Conservation (phyloP, 2,329 filamentous ascomycete species). For the Hymenoscyphus repandus region DNA sequence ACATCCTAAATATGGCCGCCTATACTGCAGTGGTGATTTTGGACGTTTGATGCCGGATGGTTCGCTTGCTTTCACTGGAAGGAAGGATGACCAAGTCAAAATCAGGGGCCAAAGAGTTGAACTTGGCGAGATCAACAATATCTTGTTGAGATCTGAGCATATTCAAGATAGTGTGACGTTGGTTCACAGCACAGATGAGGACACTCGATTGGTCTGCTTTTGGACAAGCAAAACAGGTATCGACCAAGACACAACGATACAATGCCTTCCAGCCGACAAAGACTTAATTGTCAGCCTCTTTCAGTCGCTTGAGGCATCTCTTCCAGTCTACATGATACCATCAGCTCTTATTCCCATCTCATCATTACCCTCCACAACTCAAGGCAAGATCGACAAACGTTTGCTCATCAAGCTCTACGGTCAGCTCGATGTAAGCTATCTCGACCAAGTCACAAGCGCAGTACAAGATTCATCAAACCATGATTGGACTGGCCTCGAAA, state of each 20-base stretch:
- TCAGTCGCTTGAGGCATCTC: conserved; percentile 43
- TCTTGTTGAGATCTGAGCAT: conserved; percentile 45
- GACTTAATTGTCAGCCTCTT: conserved; percentile 44
- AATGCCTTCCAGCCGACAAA: conserved; percentile 34
- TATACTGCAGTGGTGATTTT: conserved; percentile 81
- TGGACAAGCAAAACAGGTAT: conserved; percentile 46
- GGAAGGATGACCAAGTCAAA: conserved; percentile 77
- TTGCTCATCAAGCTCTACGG: conserved; percentile 45
- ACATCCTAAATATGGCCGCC: conserved; percentile 61
- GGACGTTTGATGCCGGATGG: conserved; percentile 75
- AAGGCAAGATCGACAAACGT: conserved; percentile 67
- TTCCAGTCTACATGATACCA: conserved; percentile 78
- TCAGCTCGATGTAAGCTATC: conserved; percentile 38
- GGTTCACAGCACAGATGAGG: conserved; percentile 41
- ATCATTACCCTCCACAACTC: conserved; percentile 63
- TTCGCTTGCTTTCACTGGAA: conserved; percentile 65
- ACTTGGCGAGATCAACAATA: conserved; percentile 66
- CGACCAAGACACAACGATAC: conserved; percentile 2
- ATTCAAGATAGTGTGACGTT: conserved; percentile 62
- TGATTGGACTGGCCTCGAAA: conserved; percentile 51
- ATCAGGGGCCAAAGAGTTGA: conserved; percentile 77
- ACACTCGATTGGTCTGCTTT: conserved; percentile 61
- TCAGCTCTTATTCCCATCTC: conserved; percentile 66
- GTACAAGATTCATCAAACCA: conserved; percentile 16
- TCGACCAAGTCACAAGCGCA: conserved; percentile 34